Evolutionary conservation across 1,284 basidiomycete genomes (phyloP).

Genomic region (Ceratorhiza oryzae-sativae): DNA sequence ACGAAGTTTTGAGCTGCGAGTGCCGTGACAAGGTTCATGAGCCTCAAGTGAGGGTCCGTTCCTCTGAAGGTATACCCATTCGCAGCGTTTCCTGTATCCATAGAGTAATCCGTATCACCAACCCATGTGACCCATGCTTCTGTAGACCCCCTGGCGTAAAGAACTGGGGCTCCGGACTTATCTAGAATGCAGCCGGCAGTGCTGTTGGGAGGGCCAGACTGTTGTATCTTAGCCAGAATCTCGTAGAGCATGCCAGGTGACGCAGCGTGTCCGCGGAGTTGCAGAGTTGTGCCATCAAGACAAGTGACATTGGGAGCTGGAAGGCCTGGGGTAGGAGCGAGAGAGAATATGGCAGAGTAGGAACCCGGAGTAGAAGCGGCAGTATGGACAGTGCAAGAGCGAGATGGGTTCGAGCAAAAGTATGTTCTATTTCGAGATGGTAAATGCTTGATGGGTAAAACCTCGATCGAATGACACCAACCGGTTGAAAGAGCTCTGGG

Average conservation of each 20-base stretch:
- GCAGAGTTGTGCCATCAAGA: slow-evolving; percentile 61
- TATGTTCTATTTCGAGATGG: slow-evolving; percentile 57
- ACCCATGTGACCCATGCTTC: slow-evolving; percentile 72
- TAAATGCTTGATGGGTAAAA: slow-evolving; percentile 53
- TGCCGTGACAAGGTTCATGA: slow-evolving; percentile 55
- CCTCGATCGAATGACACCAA: slow-evolving; percentile 44
- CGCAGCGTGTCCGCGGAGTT: slow-evolving; percentile 61
- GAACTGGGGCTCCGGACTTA: slow-evolving; percentile 18
- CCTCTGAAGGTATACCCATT: slow-evolving; percentile 68
- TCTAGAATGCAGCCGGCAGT: slow-evolving; percentile 54
- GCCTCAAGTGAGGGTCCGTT: slow-evolving; percentile 61
- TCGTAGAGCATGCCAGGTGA: slow-evolving; percentile 73
- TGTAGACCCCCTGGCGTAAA: slow-evolving; percentile 55
- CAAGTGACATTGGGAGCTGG: slow-evolving; percentile 59
- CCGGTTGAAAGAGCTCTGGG: slow-evolving; percentile 36
- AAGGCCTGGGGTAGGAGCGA: slow-evolving; percentile 6
- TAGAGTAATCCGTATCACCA: slow-evolving; percentile 71
- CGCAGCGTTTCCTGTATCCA: slow-evolving; percentile 63
- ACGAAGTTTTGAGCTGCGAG: slow-evolving; percentile 44
- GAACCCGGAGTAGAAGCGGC: slow-evolving; percentile 14
- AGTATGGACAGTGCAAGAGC: slow-evolving; percentile 47
- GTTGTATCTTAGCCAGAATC: slow-evolving; percentile 60
- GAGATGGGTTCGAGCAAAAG: slow-evolving; percentile 71
- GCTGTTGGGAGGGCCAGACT: slow-evolving; percentile 52
- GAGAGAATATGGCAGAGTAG: slow-evolving; percentile 21